phyloP scores from a whole-genome alignment of 2,329 filamentous ascomycete species.

The Juglanconis sp. region DNA sequence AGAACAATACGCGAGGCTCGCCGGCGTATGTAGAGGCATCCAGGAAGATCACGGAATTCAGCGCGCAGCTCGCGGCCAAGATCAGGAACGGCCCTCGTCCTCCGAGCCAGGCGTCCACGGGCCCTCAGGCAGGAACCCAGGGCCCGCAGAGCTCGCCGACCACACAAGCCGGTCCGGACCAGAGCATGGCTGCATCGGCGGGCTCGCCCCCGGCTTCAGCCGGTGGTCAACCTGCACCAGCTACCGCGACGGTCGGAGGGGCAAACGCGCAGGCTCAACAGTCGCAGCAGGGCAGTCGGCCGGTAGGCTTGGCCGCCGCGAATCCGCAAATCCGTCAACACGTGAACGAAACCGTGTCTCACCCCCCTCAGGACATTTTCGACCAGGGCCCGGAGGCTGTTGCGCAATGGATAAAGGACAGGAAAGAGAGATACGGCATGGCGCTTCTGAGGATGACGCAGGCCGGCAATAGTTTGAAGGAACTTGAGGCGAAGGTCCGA shows the following conservation, averaged over 20 bases:
- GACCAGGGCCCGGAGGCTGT: slow-evolving; percentile 43
- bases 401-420: slow-evolving; percentile 45
- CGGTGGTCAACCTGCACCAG: slow-evolving; percentile 10
- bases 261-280: slow-evolving; percentile 23
- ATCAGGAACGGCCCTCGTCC: slow-evolving; percentile 34
- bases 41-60: slow-evolving; percentile 59
- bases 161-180: slow-evolving; percentile 6
- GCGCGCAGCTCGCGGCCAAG: slow-evolving; percentile 53
- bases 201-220: slow-evolving; percentile 8
- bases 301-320: not conserved
- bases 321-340: slow-evolving; percentile 42
- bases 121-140: slow-evolving; percentile 12
- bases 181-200: slow-evolving; percentile 8
- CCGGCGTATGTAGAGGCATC: slow-evolving; percentile 48
- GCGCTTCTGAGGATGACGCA: slow-evolving; percentile 50
- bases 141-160: slow-evolving; percentile 22
- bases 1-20: slow-evolving; percentile 45
- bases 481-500: slow-evolving; percentile 41
- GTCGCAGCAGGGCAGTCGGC: slow-evolving; percentile 13
- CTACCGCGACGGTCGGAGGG: slow-evolving; percentile 7
- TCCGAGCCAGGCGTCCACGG: not conserved
- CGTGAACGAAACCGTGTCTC: slow-evolving; percentile 45
- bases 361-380: slow-evolving; percentile 39
- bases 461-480: slow-evolving; percentile 36
- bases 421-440: slow-evolving; percentile 44